Evolutionary conservation across 1,284 basidiomycete species (phyloP).

Genomic region (Ustilago xerochloae): DNA sequence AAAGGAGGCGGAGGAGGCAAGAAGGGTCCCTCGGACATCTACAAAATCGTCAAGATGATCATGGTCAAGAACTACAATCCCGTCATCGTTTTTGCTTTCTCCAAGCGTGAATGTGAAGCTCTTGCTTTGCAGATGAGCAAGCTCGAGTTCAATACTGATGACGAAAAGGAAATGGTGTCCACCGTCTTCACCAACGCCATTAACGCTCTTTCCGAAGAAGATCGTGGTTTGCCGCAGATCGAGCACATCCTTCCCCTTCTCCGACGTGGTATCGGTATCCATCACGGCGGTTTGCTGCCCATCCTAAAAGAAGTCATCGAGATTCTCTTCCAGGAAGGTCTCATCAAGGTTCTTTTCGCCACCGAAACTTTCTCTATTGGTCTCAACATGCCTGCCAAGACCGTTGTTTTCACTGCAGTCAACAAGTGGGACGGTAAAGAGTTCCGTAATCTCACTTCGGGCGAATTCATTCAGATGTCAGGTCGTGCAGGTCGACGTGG

Average conservation of each 20-base stretch:
- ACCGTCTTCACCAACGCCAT: constrained; percentile 96
- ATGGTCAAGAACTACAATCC: constrained; percentile 98
- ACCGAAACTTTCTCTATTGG: constrained; percentile 99
- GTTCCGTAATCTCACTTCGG: constrained; percentile 80
- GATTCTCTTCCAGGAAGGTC: constrained; percentile 98
- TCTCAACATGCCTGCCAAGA: constrained; percentile 99
- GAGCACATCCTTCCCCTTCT: constrained; percentile 90
- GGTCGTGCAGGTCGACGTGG: constrained; percentile 97
- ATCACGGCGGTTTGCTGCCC: constrained; percentile 96
- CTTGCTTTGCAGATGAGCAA: constrained; percentile 92
- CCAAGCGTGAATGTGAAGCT: constrained; percentile 95
- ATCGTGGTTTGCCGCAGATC: constrained; percentile 92
- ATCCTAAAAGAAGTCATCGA: constrained; percentile 99
- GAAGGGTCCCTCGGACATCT: constrained; percentile 98
- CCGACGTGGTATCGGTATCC: constrained; percentile 95
- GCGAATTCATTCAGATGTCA: constrained; percentile 80
- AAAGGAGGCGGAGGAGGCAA: constrained; percentile 89
- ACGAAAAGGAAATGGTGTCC: constrained; percentile 88
- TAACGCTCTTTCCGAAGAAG: constrained; percentile 85
- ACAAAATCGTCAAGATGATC: constrained; percentile 98
- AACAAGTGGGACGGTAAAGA: constrained; percentile 96
- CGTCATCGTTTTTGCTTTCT: constrained; percentile 98
- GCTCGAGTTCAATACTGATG: constrained; percentile 92
- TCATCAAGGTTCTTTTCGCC: constrained; percentile 98
- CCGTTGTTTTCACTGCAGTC: constrained; percentile 95